Evolutionary conservation across 805 yeast genomes (phyloP), one percentile per base, ranked within the genome.

Genomic region (Komagataella pseudopastoris): DNA sequence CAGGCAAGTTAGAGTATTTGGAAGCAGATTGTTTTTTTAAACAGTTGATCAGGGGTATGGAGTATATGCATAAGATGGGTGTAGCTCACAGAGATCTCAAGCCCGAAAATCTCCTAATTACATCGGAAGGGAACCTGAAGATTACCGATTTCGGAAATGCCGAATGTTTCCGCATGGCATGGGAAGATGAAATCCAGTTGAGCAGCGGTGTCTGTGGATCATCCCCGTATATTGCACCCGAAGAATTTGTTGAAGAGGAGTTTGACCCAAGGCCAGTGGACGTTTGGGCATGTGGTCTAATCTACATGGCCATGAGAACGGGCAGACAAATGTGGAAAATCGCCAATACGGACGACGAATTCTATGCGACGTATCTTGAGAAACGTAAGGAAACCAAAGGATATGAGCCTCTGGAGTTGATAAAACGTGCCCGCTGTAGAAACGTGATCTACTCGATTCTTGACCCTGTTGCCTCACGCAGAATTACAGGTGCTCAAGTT

Each of bases 21-120:
- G 96, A 89, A 63, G 91, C 96, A 10, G 95, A 89, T 63, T 89
- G 96, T 63, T 84, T 87, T 60, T 87, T 88, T 69, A 88, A 88
- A 63, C 96, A 88, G 63, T 67, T 88, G 49, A 77, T 88, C 23
- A 71, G 87, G 55, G 96, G 95, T 45, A 93, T 88, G 23, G 79
- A 78, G 51, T 88, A 86, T 70, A 83, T 89, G 88, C 96, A 89
- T 67, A 80, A 81, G 43, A 82, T 85, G 80, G 96, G 97, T 22
- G 83, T 89, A 51, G 85, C 88, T 3, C 97, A 89, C 65, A 74
- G 96, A 50, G 97, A 89, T 65, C 73, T 89, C 59, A 89, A 89
- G 66, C 90, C 96, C 0, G 96, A 89, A 60, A 89, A 89, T 63
- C 65, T 89, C 47, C 68, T 89, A 52, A 66, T 88, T 45, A 85